phyloP scores from a whole-genome alignment of 2,329 filamentous ascomycete genomes.

The Phyllosticta paracitricarpa region DNA sequence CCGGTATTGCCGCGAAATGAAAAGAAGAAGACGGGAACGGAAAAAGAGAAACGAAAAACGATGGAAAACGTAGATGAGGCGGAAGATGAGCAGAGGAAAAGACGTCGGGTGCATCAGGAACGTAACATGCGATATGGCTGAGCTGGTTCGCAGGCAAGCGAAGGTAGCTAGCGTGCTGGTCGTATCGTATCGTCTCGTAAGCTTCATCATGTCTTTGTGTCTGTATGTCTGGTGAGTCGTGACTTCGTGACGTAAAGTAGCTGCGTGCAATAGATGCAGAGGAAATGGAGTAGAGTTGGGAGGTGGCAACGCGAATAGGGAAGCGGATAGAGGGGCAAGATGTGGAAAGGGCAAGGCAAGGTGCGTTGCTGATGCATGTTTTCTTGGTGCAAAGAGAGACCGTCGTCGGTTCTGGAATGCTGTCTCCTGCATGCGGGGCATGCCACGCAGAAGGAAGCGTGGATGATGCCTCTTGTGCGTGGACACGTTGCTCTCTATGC shows the following conservation, averaged over 20 bases:
- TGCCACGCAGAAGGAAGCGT: too few species aligned
- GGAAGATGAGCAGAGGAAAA: not conserved
- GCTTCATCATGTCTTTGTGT: too few species aligned
- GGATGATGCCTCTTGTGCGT: too few species aligned
- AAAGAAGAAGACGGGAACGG: not conserved
- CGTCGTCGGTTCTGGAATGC: not conserved
- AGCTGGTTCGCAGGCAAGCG: too few species aligned
- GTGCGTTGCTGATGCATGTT: not conserved
- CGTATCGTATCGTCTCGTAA: too few species aligned
- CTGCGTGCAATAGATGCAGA: not conserved
- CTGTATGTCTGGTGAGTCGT: too few species aligned
- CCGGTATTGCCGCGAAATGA: not conserved
- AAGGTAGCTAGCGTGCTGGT: too few species aligned
- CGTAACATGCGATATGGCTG: too few species aligned
- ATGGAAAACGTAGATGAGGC: not conserved
- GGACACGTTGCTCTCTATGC: too few species aligned
- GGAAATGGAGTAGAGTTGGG: not conserved
- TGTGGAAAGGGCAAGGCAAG: not conserved
- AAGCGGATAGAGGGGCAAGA: not conserved
- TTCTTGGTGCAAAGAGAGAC: not conserved
- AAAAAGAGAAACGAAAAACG: not conserved
- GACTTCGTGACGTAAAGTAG: too few species aligned
- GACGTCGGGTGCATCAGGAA: too few species aligned
- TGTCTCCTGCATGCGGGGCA: not conserved
- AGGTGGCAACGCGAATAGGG: too few species aligned